Percentiles rank a stretch among this genome's conserved stretches.
Conservation (phyloP, 345 rosid species). For the Anacardium occidentale region DNA sequence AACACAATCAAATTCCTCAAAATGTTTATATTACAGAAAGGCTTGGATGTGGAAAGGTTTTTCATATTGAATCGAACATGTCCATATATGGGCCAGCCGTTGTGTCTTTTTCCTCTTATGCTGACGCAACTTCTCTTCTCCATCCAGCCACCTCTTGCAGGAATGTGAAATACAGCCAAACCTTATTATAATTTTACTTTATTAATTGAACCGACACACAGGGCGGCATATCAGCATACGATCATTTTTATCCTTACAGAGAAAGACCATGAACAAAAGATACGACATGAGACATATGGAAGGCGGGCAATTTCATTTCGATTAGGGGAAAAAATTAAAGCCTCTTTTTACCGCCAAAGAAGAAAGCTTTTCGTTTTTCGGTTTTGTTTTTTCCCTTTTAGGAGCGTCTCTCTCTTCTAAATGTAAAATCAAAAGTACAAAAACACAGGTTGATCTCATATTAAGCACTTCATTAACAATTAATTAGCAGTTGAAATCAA, state of each 20-base stretch:
- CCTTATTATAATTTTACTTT: not conserved
- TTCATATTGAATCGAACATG: no score
- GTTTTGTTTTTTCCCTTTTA: constrained; percentile 23
- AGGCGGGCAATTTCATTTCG: constrained; percentile 5
- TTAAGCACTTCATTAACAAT: not conserved
- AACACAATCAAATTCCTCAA: not conserved
- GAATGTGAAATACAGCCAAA: constrained; percentile 10
- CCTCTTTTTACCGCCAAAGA: constrained; percentile 29
- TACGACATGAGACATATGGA: constrained; percentile 16
- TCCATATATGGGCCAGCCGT: constrained; percentile 9
- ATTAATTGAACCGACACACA: not conserved
- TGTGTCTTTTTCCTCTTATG: constrained; percentile 27
- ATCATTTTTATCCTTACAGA: constrained; percentile 4
- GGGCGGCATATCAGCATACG: not conserved
- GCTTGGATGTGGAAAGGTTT: no score
- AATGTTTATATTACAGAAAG: no score
- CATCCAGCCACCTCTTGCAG: constrained; percentile 18
- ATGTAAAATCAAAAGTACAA: constrained; percentile 26
- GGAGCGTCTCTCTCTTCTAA: constrained; percentile 30
- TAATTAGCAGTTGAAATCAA: no score
- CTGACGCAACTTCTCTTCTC: constrained; percentile 27
- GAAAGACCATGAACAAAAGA: not conserved
- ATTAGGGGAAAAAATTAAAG: constrained; percentile 8
- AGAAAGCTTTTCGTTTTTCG: constrained; percentile 22
- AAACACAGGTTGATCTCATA: constrained; percentile 10